Evolutionary conservation across 805 yeast species (phyloP), one percentile per base, ranked within the genome.

Genomic region (Barnettozyma vustinii): DNA sequence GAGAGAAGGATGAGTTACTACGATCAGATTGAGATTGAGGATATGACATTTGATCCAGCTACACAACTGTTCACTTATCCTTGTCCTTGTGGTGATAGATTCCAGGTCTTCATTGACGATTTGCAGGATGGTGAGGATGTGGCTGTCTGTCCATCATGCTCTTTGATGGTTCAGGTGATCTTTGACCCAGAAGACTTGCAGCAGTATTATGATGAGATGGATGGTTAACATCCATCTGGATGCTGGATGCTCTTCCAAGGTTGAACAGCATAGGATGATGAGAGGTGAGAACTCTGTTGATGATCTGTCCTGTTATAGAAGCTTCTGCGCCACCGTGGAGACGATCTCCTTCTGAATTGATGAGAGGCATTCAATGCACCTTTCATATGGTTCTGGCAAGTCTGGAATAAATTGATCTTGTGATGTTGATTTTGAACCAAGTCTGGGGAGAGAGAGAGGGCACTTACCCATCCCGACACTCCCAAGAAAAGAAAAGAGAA

Each of bases 81-180:
- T 4, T 94, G 99, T 73, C 99, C 99, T 1, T 94, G 99, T 67
- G 99, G 99, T 9, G 99, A 94, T 66, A 76, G 82, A 61, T 94
- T 94, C 68, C 96, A 92, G 62, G 87, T 94, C 25, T 73, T 80
- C 27, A 73, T 90, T 45, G 94, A 85, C 58, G 99, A 94, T 63
- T 73, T 94, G 65, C 72, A 74, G 52, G 97, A 90, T 57, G 99
- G 97, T 9, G 95, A 88, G 58, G 90, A 89, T 52, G 81, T 89
- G 27, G 99, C 99, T 0, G 95, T 92, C 16, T 94, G 99, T 67
- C 99, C 99, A 26, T 84, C 95, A 48, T 94, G 99, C 68, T 87
- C 96, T 19, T 72, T 94, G 46, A 90, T 89, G 95, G 90, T 90
- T 36, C 84, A 86, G 63, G 95, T 94, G 30, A 85, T 94, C 1